phyloP scores from a whole-genome alignment of 148 eudicot species.

The Vaccinium myrtillus region DNA sequence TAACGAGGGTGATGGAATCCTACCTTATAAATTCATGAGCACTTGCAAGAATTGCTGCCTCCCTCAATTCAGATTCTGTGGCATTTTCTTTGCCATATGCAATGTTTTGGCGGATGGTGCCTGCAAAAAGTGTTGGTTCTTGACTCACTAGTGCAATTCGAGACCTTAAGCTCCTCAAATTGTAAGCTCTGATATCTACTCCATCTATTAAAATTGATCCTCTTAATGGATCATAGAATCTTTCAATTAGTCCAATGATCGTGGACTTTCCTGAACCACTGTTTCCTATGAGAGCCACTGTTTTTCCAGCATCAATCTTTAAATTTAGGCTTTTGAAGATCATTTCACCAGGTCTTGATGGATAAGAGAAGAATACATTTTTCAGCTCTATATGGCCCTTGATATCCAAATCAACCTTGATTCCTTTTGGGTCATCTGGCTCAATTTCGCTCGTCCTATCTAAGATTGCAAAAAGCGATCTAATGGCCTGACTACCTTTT shows the following conservation, averaged over 20 bases:
- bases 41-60: constrained; percentile 34
- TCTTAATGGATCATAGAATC: constrained; percentile 34
- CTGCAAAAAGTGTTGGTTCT: constrained; percentile 37
- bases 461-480: constrained; percentile 23
- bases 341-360: constrained; percentile 33
- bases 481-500: constrained; percentile 25
- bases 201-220: constrained; percentile 30
- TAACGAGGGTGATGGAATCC: neutral
- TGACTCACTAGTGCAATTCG: constrained; percentile 37
- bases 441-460: constrained; percentile 29
- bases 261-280: constrained; percentile 11
- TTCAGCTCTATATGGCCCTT: constrained; percentile 28
- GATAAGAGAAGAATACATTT: constrained; percentile 30
- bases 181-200: constrained; percentile 29
- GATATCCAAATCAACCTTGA: constrained; percentile 5
- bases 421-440: constrained; percentile 27
- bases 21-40: constrained; percentile 41
- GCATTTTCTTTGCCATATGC: constrained; percentile 32
- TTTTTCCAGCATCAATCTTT: constrained; percentile 36
- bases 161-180: constrained; percentile 32
- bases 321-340: constrained; percentile 28
- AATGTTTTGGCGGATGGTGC: constrained; percentile 32
- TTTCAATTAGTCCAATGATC: constrained; percentile 29
- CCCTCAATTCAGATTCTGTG: constrained; percentile 29
- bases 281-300: constrained; percentile 10